Evolutionary conservation across 306 rosid genomes (phyloP), one percentile per base, ranked within the genome.

Genomic region (Quercus robur): DNA sequence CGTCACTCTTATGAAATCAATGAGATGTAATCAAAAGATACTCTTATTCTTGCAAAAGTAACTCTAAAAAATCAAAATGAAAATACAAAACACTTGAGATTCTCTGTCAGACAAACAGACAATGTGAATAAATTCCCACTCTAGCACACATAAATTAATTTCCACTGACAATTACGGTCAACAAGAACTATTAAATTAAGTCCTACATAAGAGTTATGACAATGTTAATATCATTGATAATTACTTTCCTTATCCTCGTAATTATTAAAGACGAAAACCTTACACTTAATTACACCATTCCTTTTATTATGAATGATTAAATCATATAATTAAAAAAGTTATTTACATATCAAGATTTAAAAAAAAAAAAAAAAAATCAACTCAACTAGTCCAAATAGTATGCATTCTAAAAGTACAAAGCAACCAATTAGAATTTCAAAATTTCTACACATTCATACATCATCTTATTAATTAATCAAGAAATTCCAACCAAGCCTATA

Each of bases 401-500:
- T 7, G n/a, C 23, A 35, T 67, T 67, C 52, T 33, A 46, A 67
- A 67, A 67, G 23, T n/a, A 49, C 66, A 28, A 38, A 14, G 13
- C 20, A 44, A 13, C 5, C 13, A 59, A 2, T 20, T 35, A 41
- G 46, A 56, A 79, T 44, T 41, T 71, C 33, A 1, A 5, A 3
- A 38, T 6, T 35, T 59, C 30, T 8, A 17, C 41, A 54, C 31
- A 33, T 20, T 77, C 20, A 10, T 1, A 33, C 51, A 1, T 18
- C 20, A n/a, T 44, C 14, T 7, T 41, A 9, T 12, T 41, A 71
- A 21, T 66, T 41, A 71, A 21, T 66, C n/a, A 52, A 44, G 49
- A 71, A 28, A 31, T 52, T 77, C 41, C 44, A 51, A 51, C 73
- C 38, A 76, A 75, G 57, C 35, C 55, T 12, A 62, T n/a, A 75